These are phyloP conservation scores for Gnetum montanum DNA, from an alignment of 75 land plant species.

Conservation along the genomic window DNA sequence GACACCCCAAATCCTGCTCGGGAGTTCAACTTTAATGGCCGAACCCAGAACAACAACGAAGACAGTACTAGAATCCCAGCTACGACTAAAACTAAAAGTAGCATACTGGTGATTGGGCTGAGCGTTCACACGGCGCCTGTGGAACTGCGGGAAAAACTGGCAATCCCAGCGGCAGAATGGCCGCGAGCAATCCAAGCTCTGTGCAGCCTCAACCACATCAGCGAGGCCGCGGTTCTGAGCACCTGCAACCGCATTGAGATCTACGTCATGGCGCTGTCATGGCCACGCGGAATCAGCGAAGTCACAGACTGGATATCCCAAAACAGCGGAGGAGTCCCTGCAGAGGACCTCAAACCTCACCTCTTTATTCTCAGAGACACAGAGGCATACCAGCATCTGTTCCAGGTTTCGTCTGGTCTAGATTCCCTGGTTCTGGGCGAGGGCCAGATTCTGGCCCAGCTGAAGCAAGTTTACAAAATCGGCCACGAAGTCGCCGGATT, in stretches of 20 bases:
- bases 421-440: conserved; percentile 63
- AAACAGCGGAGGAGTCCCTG: conserved; percentile 24
- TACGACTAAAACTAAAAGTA: too few species aligned
- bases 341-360: too few species aligned
- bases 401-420: conserved; percentile 49
- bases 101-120: conserved; percentile 45
- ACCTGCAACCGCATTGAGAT: conserved; percentile 60
- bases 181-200: conserved; percentile 49
- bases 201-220: conserved; percentile 36
- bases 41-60: too few species aligned
- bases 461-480: conserved; percentile 42
- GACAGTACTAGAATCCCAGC: too few species aligned
- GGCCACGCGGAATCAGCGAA: conserved; percentile 52
- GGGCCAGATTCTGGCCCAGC: conserved; percentile 65
- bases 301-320: conserved; percentile 63
- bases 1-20: too few species aligned
- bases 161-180: conserved; percentile 52
- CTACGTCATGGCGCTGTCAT: conserved; percentile 53
- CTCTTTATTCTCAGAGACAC: conserved; percentile 36
- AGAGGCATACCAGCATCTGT: conserved; percentile 52
- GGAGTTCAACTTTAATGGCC: too few species aligned
- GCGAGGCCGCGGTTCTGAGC: conserved; percentile 57
- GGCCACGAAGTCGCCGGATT: conserved; percentile 32
- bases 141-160: conserved; percentile 57
- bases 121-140: conserved; percentile 53